Conservation (phyloP, 306 rosid genomes). For the Cicer yamashitae region DNA sequence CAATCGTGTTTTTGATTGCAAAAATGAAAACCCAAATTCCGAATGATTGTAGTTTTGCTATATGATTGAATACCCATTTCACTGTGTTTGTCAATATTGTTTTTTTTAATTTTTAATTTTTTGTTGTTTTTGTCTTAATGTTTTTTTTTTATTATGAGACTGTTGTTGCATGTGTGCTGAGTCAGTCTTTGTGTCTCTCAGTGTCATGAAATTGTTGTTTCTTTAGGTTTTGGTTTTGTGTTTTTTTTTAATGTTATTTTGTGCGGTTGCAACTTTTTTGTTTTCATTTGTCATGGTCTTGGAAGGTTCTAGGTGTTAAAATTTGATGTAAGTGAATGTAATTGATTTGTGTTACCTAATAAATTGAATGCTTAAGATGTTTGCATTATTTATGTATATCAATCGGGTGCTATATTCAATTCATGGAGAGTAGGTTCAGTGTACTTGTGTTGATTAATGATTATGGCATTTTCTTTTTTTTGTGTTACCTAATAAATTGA, state of each 20-base stretch:
- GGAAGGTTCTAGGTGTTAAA: neutral
- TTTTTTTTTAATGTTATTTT: constrained; percentile 35
- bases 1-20: neutral
- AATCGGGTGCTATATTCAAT: neutral
- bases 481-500: too few relatives aligned
- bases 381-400: constrained; percentile 25
- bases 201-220: constrained; percentile 7
- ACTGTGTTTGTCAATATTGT: neutral
- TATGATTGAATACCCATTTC: neutral
- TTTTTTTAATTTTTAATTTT: neutral
- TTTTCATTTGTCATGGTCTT: neutral
- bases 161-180: constrained; percentile 18
- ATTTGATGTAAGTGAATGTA: neutral
- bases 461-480: neutral
- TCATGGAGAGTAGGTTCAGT: neutral
- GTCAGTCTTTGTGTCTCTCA: constrained; percentile 16
- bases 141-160: constrained; percentile 15
- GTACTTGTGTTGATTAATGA: constrained; percentile 21
- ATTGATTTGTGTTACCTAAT: neutral
- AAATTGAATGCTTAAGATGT: neutral
- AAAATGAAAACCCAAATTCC: neutral
- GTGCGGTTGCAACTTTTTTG: constrained; percentile 18
- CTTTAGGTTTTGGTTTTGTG: constrained; percentile 10
- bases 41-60: neutral
- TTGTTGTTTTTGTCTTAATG: constrained; percentile 18